phyloP scores from a whole-genome alignment of 305 asterid genomes.

The Solanum hybrid region DNA sequence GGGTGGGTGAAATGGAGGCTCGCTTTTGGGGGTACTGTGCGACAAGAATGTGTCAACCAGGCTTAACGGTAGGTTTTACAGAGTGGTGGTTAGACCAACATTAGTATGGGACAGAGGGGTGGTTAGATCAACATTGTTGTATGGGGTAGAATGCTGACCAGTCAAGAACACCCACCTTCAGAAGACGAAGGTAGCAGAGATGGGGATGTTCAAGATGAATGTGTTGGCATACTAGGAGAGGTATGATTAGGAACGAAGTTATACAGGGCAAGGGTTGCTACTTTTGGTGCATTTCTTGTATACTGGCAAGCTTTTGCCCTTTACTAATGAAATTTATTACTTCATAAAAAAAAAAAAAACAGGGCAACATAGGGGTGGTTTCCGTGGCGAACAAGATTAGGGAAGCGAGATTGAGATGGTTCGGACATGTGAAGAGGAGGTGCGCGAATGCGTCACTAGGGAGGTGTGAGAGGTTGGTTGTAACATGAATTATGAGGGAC shows the following conservation, averaged over 20 bases:
- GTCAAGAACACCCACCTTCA: neutral
- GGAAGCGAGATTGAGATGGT: neutral
- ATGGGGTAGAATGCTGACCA: neutral
- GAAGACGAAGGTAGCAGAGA: neutral
- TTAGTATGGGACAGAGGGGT: neutral
- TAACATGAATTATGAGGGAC: neutral
- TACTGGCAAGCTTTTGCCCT: neutral
- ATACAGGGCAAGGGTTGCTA: neutral
- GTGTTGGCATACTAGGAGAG: neutral
- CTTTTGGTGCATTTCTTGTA: neutral
- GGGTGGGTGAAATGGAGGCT: neutral
- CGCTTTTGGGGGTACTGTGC: neutral
- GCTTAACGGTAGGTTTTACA: neutral
- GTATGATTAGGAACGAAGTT: neutral
- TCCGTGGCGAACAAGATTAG: neutral
- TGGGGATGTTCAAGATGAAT: neutral
- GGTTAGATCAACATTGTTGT: neutral
- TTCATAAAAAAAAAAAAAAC: neutral
- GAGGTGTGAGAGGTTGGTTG: neutral
- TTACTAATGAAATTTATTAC: neutral
- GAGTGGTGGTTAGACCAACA: neutral
- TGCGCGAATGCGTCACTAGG: neutral
- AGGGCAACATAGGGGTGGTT: neutral
- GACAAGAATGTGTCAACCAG: neutral
- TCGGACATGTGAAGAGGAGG: neutral